Conservation (phyloP, 2,329 filamentous ascomycete species). For the Rhynchosporium agropyri region DNA sequence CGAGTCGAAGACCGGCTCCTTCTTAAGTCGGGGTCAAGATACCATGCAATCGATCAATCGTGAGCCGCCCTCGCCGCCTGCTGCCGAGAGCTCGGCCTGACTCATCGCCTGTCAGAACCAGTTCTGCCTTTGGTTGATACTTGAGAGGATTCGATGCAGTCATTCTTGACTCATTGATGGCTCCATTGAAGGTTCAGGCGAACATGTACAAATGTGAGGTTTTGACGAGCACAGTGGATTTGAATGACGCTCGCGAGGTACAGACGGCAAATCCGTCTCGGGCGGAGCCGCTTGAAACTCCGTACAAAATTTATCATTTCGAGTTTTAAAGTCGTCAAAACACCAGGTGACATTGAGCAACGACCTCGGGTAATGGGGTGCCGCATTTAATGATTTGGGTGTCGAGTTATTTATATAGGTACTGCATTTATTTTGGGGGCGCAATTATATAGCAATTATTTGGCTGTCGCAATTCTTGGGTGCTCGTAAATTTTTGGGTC, state of each 20-base stretch:
- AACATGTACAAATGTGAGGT: not conserved
- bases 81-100: conserved; percentile 14
- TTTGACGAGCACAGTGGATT: not conserved
- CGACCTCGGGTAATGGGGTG: too few relatives aligned
- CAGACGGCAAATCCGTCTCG: too few relatives aligned
- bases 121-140: not conserved
- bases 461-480: too few relatives aligned
- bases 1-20: not conserved
- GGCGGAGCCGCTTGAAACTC: too few relatives aligned
- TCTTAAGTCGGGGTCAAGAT: not conserved
- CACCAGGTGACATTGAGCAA: too few relatives aligned
- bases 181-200: not conserved
- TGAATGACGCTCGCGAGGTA: not conserved
- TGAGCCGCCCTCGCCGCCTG: not conserved
- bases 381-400: too few relatives aligned
- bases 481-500: too few relatives aligned
- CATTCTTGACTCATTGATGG: not conserved
- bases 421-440: too few relatives aligned
- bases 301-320: too few relatives aligned
- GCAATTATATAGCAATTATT: too few relatives aligned
- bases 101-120: not conserved
- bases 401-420: too few relatives aligned
- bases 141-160: not conserved
- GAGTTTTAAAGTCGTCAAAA: too few relatives aligned
- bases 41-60: not conserved